Evolutionary conservation across 2,329 filamentous ascomycete species (phyloP), one percentile per base, ranked within the genome.

Genomic region (Achaetomium macrosporum): DNA sequence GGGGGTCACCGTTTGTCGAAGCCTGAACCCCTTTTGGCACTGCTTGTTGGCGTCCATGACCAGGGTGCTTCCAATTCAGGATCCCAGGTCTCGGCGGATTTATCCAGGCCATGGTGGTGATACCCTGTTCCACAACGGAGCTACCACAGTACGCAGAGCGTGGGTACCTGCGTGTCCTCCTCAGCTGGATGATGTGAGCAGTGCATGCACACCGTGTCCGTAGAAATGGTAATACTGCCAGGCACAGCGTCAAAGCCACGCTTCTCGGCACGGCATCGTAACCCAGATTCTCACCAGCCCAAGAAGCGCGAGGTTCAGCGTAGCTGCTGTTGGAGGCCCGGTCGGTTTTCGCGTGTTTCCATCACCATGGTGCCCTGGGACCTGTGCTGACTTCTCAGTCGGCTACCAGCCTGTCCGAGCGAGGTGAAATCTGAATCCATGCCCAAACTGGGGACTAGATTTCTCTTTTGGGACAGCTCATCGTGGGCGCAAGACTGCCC

Each of bases 21-120:
- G 41, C 25, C 49, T 40, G 54, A 20, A 45, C 54, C 55, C 57
- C 51, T 55, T 47, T 59, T 31, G 51, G 29, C 30, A 44, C 41
- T 40, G 45, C 42, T 56, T 56, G 42, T 40, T 25, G 37, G 46
- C 50, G 40, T 43, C 31, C 33, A 47, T 47, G 51, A 30, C 56
- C 54, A 41, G 53, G 55, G 47, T 35, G 43, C 42, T 55, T 54
- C 55, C 60, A 51, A 53, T 60, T 60, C 54, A 57, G 50, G 55
- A 45, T 55, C 56, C 57, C 49, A 44, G 51, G 50, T 50, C 55
- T 59, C 59, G 55, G 56, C 55, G 60, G 51, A 41, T 44, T 46
- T 17, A n/a, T n/a, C 51, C 41, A 35, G 29, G 46, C 10, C 37
- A 37, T 6, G 42, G 29, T 19, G 12, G 29, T 5, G n/a, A 15